Evolutionary conservation across 2,329 filamentous ascomycete species (phyloP).

Genomic region (Trichoderma lentiforme): DNA sequence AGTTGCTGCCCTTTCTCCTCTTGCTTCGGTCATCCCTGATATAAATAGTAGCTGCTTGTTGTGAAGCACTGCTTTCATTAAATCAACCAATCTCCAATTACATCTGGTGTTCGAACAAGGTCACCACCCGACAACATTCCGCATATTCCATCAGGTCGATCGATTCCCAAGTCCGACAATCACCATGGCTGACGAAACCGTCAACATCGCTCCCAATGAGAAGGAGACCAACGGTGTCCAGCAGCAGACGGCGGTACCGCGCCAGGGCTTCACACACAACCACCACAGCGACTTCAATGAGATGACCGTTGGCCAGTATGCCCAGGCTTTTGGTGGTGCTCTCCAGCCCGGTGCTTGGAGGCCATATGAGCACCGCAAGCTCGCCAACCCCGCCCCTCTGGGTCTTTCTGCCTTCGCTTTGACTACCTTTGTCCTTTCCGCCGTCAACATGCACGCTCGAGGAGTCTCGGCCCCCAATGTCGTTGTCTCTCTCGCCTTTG

Average conservation of each 20-base stretch:
- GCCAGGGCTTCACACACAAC: constrained; percentile 18
- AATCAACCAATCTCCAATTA: background rate
- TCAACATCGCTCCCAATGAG: constrained; percentile 15
- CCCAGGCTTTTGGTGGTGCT: constrained; percentile 63
- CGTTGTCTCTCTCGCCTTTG: constrained; percentile 65
- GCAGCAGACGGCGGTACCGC: constrained; percentile 5
- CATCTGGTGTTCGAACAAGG: background rate
- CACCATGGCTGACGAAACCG: constrained; percentile 15
- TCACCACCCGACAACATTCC: background rate
- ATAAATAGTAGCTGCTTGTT: background rate
- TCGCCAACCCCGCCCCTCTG: constrained; percentile 76
- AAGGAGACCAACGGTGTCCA: constrained; percentile 15
- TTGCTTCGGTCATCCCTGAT: constrained; percentile 1
- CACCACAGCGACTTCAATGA: constrained; percentile 28
- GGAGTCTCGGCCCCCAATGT: constrained; percentile 61
- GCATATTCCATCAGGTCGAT: background rate
- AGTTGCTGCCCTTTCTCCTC: background rate
- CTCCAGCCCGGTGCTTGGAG: constrained; percentile 69
- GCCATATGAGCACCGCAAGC: constrained; percentile 63
- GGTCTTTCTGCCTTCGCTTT: constrained; percentile 77
- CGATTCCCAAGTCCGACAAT: constrained; percentile 7
- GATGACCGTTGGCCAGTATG: constrained; percentile 24
- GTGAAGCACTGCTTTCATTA: background rate
- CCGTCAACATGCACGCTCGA: constrained; percentile 67
- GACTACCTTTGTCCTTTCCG: constrained; percentile 76